Evolutionary conservation across 331 rosid genomes (phyloP).

Genomic region (Malus hybrid): DNA sequence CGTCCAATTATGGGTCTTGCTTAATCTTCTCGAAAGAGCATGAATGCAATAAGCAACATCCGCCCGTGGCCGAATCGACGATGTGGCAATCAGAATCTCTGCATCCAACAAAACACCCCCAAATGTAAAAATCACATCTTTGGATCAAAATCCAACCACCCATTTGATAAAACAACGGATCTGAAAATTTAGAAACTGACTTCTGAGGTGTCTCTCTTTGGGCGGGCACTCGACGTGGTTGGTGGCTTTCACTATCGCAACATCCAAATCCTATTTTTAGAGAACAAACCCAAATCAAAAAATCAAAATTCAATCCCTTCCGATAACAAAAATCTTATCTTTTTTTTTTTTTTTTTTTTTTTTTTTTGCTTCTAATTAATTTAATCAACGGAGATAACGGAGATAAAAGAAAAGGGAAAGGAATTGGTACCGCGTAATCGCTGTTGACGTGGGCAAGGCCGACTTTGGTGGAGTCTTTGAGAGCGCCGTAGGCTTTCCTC

Average conservation of each 20-base stretch:
- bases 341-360: background rate
- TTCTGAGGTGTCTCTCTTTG: conserved; percentile 87
- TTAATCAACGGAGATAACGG: too few species aligned
- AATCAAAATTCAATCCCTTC: background rate
- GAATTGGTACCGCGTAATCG: conserved; percentile 73
- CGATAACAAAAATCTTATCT: background rate
- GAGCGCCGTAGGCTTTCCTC: conserved; percentile 95
- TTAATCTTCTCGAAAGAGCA: conserved; percentile 64
- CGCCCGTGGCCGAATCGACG: conserved; percentile 74
- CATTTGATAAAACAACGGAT: conserved; percentile 28
- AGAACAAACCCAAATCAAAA: conserved; percentile 19
- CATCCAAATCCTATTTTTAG: conserved; percentile 94
- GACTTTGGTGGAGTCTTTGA: conserved; percentile 97
- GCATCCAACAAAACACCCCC: conserved; percentile 8
- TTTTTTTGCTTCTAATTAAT: background rate
- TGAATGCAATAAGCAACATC: conserved; percentile 96
- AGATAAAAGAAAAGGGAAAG: background rate
- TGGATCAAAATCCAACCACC: conserved; percentile 7
- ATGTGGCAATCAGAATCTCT: conserved; percentile 76
- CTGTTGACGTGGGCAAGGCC: conserved; percentile 99
- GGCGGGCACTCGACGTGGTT: conserved; percentile 99
- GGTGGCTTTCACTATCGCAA: conserved; percentile 95
- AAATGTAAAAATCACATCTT: background rate
- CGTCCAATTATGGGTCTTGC: conserved; percentile 91
- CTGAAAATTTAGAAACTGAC: conserved; percentile 37